phyloP scores from a whole-genome alignment of 2,329 filamentous ascomycete genomes.

The Thielaviopsis euricoi region DNA sequence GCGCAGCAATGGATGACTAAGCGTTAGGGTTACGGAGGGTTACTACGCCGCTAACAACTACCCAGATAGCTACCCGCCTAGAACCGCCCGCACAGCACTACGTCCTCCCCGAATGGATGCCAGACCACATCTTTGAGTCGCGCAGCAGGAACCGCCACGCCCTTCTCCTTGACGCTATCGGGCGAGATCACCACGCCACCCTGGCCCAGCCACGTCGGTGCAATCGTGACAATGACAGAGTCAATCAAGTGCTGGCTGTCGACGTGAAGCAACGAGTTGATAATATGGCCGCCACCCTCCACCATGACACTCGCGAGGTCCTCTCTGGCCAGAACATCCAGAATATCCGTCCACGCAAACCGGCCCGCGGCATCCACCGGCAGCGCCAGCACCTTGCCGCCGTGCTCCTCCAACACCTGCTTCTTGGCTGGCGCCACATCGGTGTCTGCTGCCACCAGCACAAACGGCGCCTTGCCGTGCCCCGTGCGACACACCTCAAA shows the following conservation, averaged over 20 bases:
- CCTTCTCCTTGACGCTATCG: conserved; percentile 31
- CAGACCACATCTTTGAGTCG: conserved; percentile 52
- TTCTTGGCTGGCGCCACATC: conserved; percentile 28
- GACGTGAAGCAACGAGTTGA: conserved; percentile 61
- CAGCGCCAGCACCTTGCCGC: conserved; percentile 35
- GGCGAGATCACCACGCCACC: conserved; percentile 71
- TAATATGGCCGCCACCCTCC: conserved; percentile 69
- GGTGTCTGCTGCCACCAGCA: conserved; percentile 37
- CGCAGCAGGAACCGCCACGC: conserved; percentile 42
- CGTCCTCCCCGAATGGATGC: conserved; percentile 66
- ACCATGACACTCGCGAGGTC: conserved; percentile 73
- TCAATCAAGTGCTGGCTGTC: conserved; percentile 47
- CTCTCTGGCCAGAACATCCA: conserved; percentile 38
- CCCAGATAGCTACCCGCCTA: background rate
- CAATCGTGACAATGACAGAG: conserved; percentile 74
- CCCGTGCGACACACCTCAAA: conserved; percentile 46
- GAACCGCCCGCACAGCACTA: conserved; percentile 60
- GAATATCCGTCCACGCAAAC: conserved; percentile 48
- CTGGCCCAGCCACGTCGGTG: conserved; percentile 75
- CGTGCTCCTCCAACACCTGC: conserved; percentile 28
- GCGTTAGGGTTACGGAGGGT: too few relatives aligned
- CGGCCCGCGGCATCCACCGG: conserved; percentile 20
- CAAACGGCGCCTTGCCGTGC: conserved; percentile 55
- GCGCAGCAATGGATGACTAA: too few relatives aligned
- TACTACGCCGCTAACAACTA: background rate